Conservation (phyloP, 768 basidiomycete genomes). For the Lyophyllum semitale region DNA sequence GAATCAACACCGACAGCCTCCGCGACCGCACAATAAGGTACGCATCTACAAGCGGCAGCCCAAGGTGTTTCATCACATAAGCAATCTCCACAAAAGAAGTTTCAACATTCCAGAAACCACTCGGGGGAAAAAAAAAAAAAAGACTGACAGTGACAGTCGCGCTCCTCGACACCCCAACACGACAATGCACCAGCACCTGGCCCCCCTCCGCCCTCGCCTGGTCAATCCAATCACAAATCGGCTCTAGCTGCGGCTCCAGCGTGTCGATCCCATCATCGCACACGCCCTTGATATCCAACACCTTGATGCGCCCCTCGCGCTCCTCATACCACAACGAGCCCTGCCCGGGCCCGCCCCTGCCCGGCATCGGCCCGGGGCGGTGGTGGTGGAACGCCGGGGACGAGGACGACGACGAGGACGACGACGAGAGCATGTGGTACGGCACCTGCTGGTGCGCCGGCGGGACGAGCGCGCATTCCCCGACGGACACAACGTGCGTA, state of each 20-base stretch:
- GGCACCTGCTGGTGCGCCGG: constrained; percentile 50
- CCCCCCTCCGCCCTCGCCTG: constrained; percentile 80
- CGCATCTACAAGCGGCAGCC: constrained; percentile 85
- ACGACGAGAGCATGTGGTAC: constrained; percentile 11
- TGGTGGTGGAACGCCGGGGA: too few species aligned
- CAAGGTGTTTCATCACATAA: constrained; percentile 93
- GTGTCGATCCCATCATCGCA: constrained; percentile 98
- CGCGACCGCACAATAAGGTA: constrained; percentile 92
- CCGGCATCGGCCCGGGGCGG: constrained; percentile 32
- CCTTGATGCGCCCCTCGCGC: constrained; percentile 85
- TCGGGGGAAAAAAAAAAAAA: neutral
- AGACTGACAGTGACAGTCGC: constrained; percentile 80
- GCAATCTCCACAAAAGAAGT: constrained; percentile 61
- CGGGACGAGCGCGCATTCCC: constrained; percentile 89
- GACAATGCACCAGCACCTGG: constrained; percentile 91
- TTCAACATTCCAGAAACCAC: neutral
- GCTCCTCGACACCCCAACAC: constrained; percentile 97
- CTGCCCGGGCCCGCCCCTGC: constrained; percentile 53
- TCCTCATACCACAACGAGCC: constrained; percentile 89
- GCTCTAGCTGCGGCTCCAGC: constrained; percentile 83
- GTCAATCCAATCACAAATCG: constrained; percentile 94
- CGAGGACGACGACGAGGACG: too few species aligned
- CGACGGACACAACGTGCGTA: constrained; percentile 96
- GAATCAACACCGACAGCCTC: constrained; percentile 85
- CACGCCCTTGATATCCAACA: constrained; percentile 88